Evolutionary conservation across 805 yeast genomes (phyloP).

Genomic region (Phaffomyces thermotolerans): DNA sequence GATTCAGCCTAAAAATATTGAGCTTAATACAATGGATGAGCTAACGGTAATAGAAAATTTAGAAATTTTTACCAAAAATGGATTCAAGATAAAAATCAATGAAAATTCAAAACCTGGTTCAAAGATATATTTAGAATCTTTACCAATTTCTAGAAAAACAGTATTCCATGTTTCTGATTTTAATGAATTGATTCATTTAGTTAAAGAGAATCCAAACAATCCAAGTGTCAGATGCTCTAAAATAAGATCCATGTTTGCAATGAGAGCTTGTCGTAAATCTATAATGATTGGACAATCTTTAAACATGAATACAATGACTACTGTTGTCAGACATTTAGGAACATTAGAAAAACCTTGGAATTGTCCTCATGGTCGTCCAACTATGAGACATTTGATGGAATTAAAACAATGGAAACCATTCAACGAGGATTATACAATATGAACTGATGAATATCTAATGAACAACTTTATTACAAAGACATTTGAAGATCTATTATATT

Average conservation of each 20-base stretch:
- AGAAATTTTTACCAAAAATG: constrained; percentile 59
- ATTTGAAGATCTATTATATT: too few relatives aligned
- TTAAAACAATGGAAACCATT: constrained; percentile 40
- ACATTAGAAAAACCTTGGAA: constrained; percentile 87
- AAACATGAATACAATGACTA: constrained; percentile 50
- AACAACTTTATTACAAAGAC: not conserved
- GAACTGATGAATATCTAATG: not conserved
- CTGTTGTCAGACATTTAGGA: constrained; percentile 61
- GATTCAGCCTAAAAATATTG: constrained; percentile 49
- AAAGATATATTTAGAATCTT: constrained; percentile 45
- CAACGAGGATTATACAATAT: constrained; percentile 34
- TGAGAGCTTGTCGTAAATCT: constrained; percentile 91
- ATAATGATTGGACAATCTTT: constrained; percentile 88
- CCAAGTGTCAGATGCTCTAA: constrained; percentile 59
- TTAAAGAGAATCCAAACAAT: constrained; percentile 48
- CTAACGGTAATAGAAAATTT: constrained; percentile 56
- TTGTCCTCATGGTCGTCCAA: constrained; percentile 95
- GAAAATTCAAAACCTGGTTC: constrained; percentile 49
- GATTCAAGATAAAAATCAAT: constrained; percentile 55
- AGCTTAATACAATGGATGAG: constrained; percentile 74
- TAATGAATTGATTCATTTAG: constrained; percentile 63
- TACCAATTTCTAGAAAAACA: constrained; percentile 69
- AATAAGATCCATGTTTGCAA: constrained; percentile 77
- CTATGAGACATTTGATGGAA: constrained; percentile 83
- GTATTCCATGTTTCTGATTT: constrained; percentile 62